phyloP scores from a whole-genome alignment of 305 asterid genomes.

The Petunia hybrid region DNA sequence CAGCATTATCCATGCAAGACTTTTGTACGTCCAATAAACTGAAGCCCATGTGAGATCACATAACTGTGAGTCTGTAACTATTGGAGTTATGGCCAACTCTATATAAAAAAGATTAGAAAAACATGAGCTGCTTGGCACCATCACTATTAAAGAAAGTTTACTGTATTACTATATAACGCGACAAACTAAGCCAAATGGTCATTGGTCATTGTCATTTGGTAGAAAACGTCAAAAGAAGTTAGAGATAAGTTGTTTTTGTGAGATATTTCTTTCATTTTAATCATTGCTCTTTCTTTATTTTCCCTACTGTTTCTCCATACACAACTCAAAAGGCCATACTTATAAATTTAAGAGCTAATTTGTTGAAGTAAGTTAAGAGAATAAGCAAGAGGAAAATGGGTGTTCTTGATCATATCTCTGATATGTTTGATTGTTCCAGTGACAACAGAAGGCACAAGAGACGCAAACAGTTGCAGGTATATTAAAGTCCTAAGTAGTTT shows the following conservation, averaged over 20 bases:
- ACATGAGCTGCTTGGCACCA: too few relatives aligned
- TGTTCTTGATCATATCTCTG: constrained; percentile 77
- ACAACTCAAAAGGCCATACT: not conserved
- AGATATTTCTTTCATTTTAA: not conserved
- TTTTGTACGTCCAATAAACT: not conserved
- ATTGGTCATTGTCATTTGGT: not conserved
- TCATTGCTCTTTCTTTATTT: not conserved
- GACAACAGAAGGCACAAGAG: constrained; percentile 68
- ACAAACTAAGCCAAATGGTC: not conserved
- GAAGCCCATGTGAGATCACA: constrained; percentile 33
- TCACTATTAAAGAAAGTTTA: too few relatives aligned
- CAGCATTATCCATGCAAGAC: constrained; percentile 23
- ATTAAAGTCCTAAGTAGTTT: too few relatives aligned
- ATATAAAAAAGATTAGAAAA: not conserved
- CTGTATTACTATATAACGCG: not conserved
- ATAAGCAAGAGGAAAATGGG: constrained; percentile 53
- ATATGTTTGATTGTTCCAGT: constrained; percentile 77
- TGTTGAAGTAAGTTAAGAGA: not conserved
- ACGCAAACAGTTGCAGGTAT: constrained; percentile 79
- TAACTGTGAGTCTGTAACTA: too few relatives aligned
- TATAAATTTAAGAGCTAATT: not conserved
- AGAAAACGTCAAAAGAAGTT: not conserved
- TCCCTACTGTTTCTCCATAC: not conserved
- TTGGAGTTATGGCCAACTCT: too few relatives aligned
- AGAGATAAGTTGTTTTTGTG: not conserved